Evolutionary conservation across 768 basidiomycete species (phyloP).

Genomic region (Lenzites betulinus): DNA sequence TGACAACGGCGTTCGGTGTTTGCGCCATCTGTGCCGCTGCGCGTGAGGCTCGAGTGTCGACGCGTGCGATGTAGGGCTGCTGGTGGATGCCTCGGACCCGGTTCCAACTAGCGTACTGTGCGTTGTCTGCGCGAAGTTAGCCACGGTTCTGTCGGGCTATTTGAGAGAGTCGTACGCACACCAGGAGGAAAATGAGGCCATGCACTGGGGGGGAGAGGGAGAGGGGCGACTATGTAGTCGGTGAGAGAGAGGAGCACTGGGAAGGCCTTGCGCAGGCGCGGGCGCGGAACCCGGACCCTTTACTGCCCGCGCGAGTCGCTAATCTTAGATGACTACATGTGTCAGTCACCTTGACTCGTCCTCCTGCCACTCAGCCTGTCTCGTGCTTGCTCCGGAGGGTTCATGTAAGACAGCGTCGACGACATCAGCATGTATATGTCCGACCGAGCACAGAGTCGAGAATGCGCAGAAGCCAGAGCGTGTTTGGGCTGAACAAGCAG

Average conservation of each 20-base stretch:
- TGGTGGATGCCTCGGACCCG: constrained; percentile 54
- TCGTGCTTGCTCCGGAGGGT: neutral
- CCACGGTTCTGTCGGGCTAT: constrained; percentile 2
- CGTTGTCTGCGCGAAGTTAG: constrained; percentile 39
- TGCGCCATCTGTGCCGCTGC: constrained; percentile 53
- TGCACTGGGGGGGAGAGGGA: constrained; percentile 16
- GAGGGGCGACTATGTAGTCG: constrained; percentile 15
- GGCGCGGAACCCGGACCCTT: constrained; percentile 4
- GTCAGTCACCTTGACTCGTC: constrained; percentile 17
- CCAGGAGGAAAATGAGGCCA: constrained; percentile 37
- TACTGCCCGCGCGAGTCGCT: constrained; percentile 7
- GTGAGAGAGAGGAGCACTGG: constrained; percentile 16
- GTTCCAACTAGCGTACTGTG: constrained; percentile 59
- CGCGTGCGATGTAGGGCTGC: constrained; percentile 53
- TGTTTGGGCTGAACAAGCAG: no score
- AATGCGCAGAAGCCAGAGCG: neutral
- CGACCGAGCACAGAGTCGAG: neutral
- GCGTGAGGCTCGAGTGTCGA: constrained; percentile 50
- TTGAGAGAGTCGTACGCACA: constrained; percentile 36
- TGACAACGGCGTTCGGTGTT: constrained; percentile 27
- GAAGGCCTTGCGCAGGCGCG: constrained; percentile 3
- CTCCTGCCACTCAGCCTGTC: constrained; percentile 1
- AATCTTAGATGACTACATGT: constrained; percentile 17
- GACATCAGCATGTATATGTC: no score
- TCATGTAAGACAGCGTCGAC: no score